Evolutionary conservation across 805 yeast genomes (phyloP).

Genomic region (Hanseniaspora lachancei): DNA sequence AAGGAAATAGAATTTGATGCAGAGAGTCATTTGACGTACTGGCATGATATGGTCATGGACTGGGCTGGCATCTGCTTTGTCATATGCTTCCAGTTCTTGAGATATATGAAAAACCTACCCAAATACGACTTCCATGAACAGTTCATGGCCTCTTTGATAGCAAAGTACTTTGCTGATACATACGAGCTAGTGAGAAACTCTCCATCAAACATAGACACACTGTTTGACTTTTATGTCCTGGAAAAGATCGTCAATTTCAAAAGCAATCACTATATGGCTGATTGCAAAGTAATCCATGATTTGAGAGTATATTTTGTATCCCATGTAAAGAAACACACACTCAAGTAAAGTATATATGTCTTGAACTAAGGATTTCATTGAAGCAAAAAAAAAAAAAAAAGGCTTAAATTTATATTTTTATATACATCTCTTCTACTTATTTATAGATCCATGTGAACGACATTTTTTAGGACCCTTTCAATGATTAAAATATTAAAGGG

Average conservation of each 20-base stretch:
- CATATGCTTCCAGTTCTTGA: not conserved
- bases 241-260: not conserved
- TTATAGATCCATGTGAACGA: slow-evolving; percentile 33
- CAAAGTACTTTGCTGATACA: not conserved
- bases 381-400: too few species aligned
- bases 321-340: not conserved
- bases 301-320: not conserved
- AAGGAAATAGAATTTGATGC: not conserved
- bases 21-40: not conserved
- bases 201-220: not conserved
- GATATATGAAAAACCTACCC: not conserved
- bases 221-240: not conserved
- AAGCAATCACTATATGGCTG: not conserved
- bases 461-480: slow-evolving; percentile 41
- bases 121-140: not conserved
- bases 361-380: not conserved
- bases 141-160: not conserved
- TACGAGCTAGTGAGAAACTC: not conserved
- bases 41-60: not conserved
- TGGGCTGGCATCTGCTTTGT: not conserved
- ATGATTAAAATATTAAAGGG: slow-evolving; percentile 72
- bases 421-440: not conserved
- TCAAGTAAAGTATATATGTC: not conserved
- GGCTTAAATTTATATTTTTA: too few species aligned
- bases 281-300: not conserved